phyloP scores from a whole-genome alignment of 2,329 filamentous ascomycete genomes.

The Monosporascus sp. region DNA sequence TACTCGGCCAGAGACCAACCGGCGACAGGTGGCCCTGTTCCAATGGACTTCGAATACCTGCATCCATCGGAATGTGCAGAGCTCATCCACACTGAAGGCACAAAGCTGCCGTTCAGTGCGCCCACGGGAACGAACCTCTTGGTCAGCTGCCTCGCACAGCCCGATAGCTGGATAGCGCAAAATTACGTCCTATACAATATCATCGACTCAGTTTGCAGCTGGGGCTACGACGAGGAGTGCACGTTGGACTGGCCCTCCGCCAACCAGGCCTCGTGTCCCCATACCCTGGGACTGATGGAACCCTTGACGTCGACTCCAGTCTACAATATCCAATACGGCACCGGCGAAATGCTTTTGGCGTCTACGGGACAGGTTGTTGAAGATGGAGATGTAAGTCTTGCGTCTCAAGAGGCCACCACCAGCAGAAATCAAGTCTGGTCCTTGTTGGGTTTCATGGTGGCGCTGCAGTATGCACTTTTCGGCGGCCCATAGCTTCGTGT shows the following conservation, averaged over 20 bases:
- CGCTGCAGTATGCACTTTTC: not conserved
- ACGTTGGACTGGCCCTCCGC: constrained; percentile 38
- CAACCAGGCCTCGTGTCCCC: constrained; percentile 49
- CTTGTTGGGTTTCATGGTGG: not conserved
- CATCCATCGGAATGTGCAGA: constrained; percentile 42
- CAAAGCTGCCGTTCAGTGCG: constrained; percentile 49
- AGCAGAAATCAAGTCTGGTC: not conserved
- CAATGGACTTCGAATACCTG: constrained; percentile 46
- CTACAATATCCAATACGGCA: constrained; percentile 47
- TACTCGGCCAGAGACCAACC: constrained; percentile 41
- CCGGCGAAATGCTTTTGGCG: constrained; percentile 37
- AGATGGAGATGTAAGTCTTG: not conserved
- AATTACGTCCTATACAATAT: constrained; percentile 52
- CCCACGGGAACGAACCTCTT: constrained; percentile 54
- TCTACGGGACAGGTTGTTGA: constrained; percentile 23
- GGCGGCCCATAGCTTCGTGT: not conserved
- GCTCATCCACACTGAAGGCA: constrained; percentile 43
- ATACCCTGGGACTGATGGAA: constrained; percentile 33
- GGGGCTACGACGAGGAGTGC: constrained; percentile 48
- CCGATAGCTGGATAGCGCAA: constrained; percentile 45
- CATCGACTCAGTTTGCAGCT: constrained; percentile 43
- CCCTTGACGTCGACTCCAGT: constrained; percentile 35
- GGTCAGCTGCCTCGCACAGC: constrained; percentile 38
- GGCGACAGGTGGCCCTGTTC: constrained; percentile 42
- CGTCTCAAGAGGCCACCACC: not conserved